phyloP scores from a whole-genome alignment of 257 asterid genomes.

The Gentiana straminea region DNA sequence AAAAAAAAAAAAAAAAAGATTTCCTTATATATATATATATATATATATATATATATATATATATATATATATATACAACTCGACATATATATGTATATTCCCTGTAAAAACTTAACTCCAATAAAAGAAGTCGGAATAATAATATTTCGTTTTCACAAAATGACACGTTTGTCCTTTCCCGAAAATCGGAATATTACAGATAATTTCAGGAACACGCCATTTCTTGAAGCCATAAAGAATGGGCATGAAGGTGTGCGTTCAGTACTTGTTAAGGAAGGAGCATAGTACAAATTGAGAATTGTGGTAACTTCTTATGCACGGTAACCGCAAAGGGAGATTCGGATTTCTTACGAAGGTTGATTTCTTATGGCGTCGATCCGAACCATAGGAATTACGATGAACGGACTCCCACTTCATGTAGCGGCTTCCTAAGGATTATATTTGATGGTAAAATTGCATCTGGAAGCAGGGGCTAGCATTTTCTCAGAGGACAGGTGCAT shows the following conservation, averaged over 20 bases:
- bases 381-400: conserved; percentile 61
- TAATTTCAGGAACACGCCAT: conserved; percentile 68
- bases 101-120: too few species aligned
- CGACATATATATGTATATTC: too few species aligned
- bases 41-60: too few species aligned
- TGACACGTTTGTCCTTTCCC: too few species aligned
- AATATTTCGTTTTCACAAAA: too few species aligned
- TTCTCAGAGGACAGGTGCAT: conserved; percentile 65
- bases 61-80: too few species aligned
- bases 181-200: conserved; percentile 19
- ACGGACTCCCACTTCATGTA: conserved; percentile 73
- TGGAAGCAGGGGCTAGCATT: conserved; percentile 87
- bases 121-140: too few species aligned
- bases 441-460: conserved; percentile 64
- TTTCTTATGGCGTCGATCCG: conserved; percentile 62
- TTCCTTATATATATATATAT: too few species aligned
- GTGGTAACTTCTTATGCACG: conserved; percentile 63
- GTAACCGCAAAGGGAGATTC: conserved; percentile 69
- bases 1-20: too few species aligned
- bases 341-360: conserved; percentile 55
- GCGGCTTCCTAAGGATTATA: conserved; percentile 72
- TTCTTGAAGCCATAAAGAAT: conserved; percentile 67
- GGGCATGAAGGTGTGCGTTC: conserved; percentile 70
- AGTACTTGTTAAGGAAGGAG: conserved; percentile 59
- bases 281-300: conserved; percentile 41